These are phyloP conservation scores for Aspergillus ustus DNA, from an alignment of 2,329 filamentous ascomycete species.

Conservation along the genomic window DNA sequence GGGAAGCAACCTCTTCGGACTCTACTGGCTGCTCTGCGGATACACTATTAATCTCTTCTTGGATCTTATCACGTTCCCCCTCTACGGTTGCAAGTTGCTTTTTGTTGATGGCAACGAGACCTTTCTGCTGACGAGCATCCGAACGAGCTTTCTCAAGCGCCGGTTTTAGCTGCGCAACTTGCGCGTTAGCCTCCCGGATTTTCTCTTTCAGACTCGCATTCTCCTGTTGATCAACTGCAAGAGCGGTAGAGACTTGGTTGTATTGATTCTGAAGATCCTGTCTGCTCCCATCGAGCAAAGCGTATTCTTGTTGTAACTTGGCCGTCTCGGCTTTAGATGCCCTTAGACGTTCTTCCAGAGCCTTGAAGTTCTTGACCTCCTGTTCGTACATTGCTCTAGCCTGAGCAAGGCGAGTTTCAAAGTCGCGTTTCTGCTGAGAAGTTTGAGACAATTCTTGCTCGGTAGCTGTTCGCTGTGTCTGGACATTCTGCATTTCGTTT, in stretches of 20 bases:
- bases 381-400: conserved; percentile 89
- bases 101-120: conserved; percentile 96
- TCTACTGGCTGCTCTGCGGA: conserved; percentile 63
- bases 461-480: conserved; percentile 75
- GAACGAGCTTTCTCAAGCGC: conserved; percentile 91
- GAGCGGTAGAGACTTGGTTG: conserved; percentile 70
- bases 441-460: conserved; percentile 84
- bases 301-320: conserved; percentile 82
- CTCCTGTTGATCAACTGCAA: conserved; percentile 88
- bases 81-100: conserved; percentile 93
- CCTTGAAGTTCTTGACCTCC: conserved; percentile 83
- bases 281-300: conserved; percentile 78
- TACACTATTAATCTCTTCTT: conserved; percentile 74
- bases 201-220: conserved; percentile 84
- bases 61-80: conserved; percentile 84
- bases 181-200: conserved; percentile 79
- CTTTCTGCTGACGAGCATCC: conserved; percentile 93
- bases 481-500: conserved; percentile 92
- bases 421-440: conserved; percentile 86
- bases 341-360: conserved; percentile 80
- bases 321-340: conserved; percentile 78
- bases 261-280: conserved; percentile 84
- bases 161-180: conserved; percentile 82
- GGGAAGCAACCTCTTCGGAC: conserved; percentile 52
- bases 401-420: conserved; percentile 85